Evolutionary conservation across 805 yeast genomes (phyloP).

Genomic region (Candida ipomoeae): DNA sequence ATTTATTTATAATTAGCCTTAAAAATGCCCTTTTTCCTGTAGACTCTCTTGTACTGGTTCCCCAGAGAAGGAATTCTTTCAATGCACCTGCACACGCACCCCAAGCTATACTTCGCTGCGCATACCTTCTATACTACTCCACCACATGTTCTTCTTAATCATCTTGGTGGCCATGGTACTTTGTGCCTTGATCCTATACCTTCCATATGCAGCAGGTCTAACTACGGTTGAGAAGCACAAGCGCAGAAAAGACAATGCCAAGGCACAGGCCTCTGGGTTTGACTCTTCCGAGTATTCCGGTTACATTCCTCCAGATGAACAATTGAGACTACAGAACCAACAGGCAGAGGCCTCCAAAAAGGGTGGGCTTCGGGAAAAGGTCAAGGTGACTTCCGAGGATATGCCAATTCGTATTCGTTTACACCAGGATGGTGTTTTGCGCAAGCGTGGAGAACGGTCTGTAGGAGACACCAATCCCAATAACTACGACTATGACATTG

Average conservation of each 20-base stretch:
- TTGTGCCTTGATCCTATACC: constrained; percentile 34
- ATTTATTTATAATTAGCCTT: neutral
- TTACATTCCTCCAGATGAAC: constrained; percentile 41
- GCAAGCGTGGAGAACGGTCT: constrained; percentile 31
- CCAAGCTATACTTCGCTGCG: neutral
- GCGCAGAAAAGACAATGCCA: constrained; percentile 6
- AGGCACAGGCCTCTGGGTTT: constrained; percentile 3
- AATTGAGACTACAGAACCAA: constrained; percentile 13
- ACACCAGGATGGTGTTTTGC: constrained; percentile 21
- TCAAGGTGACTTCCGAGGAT: constrained; percentile 32
- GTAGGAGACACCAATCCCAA: constrained; percentile 38
- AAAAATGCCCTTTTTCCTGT: neutral
- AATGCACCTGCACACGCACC: neutral
- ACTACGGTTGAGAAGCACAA: constrained; percentile 38
- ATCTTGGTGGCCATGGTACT: constrained; percentile 40
- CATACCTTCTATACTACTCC: neutral
- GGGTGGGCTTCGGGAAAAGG: constrained; percentile 26
- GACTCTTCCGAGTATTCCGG: constrained; percentile 22
- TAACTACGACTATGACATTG: constrained; percentile 42
- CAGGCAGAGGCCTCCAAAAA: constrained; percentile 11
- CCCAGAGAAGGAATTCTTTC: neutral
- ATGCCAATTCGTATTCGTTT: constrained; percentile 35
- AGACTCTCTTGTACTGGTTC: neutral
- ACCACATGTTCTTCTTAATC: constrained; percentile 33
- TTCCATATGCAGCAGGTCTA: constrained; percentile 51